Evolutionary conservation across 2,329 filamentous ascomycete species (phyloP), one percentile per base, ranked within the genome.

Genomic region (Penicillium sclerotigenum): DNA sequence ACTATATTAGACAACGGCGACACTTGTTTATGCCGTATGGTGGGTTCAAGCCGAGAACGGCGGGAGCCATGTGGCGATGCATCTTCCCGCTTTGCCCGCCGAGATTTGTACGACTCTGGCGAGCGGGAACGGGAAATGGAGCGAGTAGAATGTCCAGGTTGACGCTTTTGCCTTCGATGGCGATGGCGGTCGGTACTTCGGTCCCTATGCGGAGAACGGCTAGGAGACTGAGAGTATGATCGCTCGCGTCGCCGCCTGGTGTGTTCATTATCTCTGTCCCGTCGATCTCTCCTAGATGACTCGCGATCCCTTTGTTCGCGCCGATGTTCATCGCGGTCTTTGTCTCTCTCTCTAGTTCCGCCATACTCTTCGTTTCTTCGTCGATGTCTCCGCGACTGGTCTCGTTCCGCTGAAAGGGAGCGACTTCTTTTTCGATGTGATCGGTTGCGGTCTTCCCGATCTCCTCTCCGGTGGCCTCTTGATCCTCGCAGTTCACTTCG

Each of bases 341-440:
- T 57, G 45, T 60, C 59, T 24, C 58, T 56, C 16, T 65, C 60
- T 36, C 52, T 55, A 38, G 59, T 47, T 22, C 56, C 55, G 11
- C 65, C 64, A n/a, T 58, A 54, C 31, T 59, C 57, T 10, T 65
- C 60, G 33, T 65, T 59, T 40, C 61, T 61, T 36, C 57, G 63
- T 40, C 64, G 64, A 57, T 65, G 66, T 33, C 62, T 63, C 26
- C 60, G 59, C 37, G 63, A 59, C 16, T 59, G 61, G 51, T 66
- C 61, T 57, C 68, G 60, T 5, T 70, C 67, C 42, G 42, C 31
- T 4, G 68, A 68, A 18, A 45, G 33, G 14, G 69, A 71, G n/a
- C 66, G 67, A 57, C 63, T 65, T 31, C 66, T 68, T 38, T 63
- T 64, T n/a, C 66, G 63, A 56, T 68, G 65, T 14, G 71, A 68